Evolutionary conservation across 306 rosid species (phyloP).

Genomic region (Vicia villosa): DNA sequence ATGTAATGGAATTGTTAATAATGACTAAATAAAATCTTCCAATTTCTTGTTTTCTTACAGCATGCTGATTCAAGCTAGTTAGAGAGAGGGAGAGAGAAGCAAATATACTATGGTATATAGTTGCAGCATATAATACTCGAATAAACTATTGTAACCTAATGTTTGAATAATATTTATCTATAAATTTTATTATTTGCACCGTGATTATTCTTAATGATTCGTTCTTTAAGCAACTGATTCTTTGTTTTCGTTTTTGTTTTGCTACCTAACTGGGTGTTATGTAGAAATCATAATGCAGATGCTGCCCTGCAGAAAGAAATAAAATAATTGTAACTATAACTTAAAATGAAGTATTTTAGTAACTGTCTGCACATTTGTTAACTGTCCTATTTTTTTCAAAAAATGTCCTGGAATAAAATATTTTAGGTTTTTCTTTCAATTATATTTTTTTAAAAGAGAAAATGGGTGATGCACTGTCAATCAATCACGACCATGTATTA

Average conservation of each 20-base stretch:
- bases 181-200: background rate
- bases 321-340: background rate
- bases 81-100: background rate
- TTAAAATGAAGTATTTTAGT: background rate
- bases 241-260: background rate
- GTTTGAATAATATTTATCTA: conserved; percentile 14
- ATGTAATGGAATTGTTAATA: conserved; percentile 12
- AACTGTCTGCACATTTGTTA: too few species aligned
- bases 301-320: background rate
- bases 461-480: too few species aligned
- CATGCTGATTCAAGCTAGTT: conserved; percentile 8
- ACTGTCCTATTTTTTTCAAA: too few species aligned
- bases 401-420: too few species aligned
- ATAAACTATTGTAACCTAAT: background rate
- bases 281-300: background rate
- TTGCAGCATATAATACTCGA: background rate
- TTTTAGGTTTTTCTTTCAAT: too few species aligned
- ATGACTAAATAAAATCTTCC: conserved; percentile 5
- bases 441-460: too few species aligned
- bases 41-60: conserved; percentile 14
- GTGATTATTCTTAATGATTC: background rate
- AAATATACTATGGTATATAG: background rate
- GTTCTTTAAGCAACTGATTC: background rate
- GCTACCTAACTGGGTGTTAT: background rate
- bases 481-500: too few species aligned